Evolutionary conservation across 257 asterid species (phyloP).

Genomic region (Nicotiana tomentosiformis): DNA sequence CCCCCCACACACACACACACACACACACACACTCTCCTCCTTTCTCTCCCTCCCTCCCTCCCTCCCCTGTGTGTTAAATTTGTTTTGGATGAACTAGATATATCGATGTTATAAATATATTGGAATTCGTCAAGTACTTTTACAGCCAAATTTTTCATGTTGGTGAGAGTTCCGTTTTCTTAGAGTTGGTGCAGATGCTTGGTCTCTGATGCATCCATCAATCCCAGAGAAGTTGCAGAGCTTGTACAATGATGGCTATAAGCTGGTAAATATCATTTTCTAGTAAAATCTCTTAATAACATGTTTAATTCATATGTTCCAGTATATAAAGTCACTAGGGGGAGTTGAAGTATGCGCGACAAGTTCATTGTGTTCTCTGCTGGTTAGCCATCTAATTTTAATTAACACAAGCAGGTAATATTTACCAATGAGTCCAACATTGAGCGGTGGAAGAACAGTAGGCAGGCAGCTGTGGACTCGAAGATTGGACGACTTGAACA

Average conservation of each 20-base stretch:
- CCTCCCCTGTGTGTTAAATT: neutral
- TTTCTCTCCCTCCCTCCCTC: neutral
- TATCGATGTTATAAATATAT: neutral
- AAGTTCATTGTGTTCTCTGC: neutral
- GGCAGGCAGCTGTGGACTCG: constrained; percentile 91
- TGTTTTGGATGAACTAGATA: neutral
- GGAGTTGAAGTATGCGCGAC: neutral
- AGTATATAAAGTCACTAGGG: neutral
- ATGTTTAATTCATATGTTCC: neutral
- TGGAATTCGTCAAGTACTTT: neutral
- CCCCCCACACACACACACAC: too few species aligned
- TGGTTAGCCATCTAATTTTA: neutral
- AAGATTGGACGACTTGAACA: constrained; percentile 83
- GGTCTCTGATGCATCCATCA: constrained; percentile 95
- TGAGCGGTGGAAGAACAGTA: constrained; percentile 94
- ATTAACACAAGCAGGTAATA: constrained; percentile 48
- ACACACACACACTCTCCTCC: too few species aligned
- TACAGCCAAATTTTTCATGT: neutral
- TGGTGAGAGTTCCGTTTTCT: constrained; percentile 9
- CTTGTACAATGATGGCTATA: constrained; percentile 70
- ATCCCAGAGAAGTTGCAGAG: constrained; percentile 86
- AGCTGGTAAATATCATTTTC: constrained; percentile 63
- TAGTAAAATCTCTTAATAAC: neutral
- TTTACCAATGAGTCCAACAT: constrained; percentile 93
- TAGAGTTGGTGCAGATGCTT: constrained; percentile 90